Evolutionary conservation across 1,139 yeast genomes (phyloP), one percentile per base, ranked within the genome.

Genomic region (Diutina sp.): DNA sequence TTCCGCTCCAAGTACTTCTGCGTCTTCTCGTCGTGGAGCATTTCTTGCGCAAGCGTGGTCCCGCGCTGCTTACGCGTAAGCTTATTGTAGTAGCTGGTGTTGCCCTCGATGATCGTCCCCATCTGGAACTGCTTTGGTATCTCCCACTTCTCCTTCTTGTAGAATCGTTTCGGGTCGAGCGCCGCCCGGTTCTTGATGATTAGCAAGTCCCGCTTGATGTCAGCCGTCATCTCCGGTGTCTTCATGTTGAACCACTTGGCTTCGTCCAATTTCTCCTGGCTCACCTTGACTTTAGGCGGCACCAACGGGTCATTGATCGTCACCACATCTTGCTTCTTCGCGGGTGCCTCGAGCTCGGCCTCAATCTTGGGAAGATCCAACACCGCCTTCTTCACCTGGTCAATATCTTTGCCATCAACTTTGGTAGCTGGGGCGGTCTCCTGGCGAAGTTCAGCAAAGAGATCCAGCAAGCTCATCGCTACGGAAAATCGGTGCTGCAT

Each of bases 81-180:
- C 61, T 95, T 76, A n/a, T 86, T 75, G 70, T 77, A 87, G 67
- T 78, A 89, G 66, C 90, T 97, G 1, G 89, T 79, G 61, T 85
- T 83, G 54, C 91, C 95, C 64, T 87, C 95, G 25, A 91, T 70
- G 46, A 93, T 81, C 0, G 97, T 90, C 12, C 99, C 99, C 66
- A 88, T 80, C 61, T 91, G 95, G 69, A 93, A 90, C 61, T 77
- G 82, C 65, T 88, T 90, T 25, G 97, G 96, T 6, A 81, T 76
- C 57, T 78, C 79, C 86, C 95, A 88, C 60, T 84, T 85, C 58
- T 87, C 95, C 69, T 89, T 89, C 71, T 88, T 90, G 71, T 93
- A 93, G 71, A 90, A 97, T 65, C 98, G 82, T 70, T 93, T 93
- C 5, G 98, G 98, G 67, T 93, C 99, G 61, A 93, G 77, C 21